phyloP scores from a whole-genome alignment of 768 basidiomycete species.

The Naganishia friedmannii region DNA sequence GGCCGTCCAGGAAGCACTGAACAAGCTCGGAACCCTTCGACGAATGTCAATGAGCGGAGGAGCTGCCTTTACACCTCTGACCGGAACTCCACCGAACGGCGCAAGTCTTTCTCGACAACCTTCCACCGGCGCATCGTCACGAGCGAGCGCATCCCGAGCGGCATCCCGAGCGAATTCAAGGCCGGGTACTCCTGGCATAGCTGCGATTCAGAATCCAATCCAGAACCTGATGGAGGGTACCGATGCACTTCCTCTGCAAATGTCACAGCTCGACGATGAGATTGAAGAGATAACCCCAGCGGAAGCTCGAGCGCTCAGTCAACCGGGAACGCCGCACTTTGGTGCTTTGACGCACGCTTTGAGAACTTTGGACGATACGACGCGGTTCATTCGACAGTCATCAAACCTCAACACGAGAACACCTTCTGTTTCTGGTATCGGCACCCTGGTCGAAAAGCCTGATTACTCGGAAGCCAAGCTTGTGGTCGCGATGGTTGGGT shows the following conservation, averaged over 20 bases:
- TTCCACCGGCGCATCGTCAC: slow-evolving; percentile 9
- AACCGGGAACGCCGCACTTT: slow-evolving; percentile 51
- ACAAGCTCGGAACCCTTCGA: slow-evolving; percentile 26
- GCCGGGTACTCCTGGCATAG: slow-evolving; percentile 17
- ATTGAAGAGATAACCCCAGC: slow-evolving; percentile 3
- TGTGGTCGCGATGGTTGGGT: slow-evolving; percentile 94
- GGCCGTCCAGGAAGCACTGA: slow-evolving; percentile 28
- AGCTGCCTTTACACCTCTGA: slow-evolving; percentile 23
- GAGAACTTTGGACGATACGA: slow-evolving; percentile 46
- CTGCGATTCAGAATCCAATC: slow-evolving; percentile 14
- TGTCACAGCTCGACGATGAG: background rate
- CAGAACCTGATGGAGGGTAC: background rate
- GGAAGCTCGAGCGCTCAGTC: slow-evolving; percentile 26
- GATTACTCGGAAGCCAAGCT: slow-evolving; percentile 99
- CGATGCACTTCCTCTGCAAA: background rate
- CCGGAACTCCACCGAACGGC: background rate
- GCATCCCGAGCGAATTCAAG: slow-evolving; percentile 20
- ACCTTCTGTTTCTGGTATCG: slow-evolving; percentile 50
- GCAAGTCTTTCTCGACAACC: slow-evolving; percentile 19
- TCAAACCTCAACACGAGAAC: slow-evolving; percentile 38
- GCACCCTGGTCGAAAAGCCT: slow-evolving; percentile 74
- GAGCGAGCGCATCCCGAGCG: slow-evolving; percentile 13
- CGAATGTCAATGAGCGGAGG: slow-evolving; percentile 25
- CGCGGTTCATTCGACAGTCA: slow-evolving; percentile 42
- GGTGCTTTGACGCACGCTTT: slow-evolving; percentile 50